These are phyloP conservation scores for Didymella pinodella DNA, from an alignment of 2,329 filamentous ascomycete species.

Conservation along the genomic window DNA sequence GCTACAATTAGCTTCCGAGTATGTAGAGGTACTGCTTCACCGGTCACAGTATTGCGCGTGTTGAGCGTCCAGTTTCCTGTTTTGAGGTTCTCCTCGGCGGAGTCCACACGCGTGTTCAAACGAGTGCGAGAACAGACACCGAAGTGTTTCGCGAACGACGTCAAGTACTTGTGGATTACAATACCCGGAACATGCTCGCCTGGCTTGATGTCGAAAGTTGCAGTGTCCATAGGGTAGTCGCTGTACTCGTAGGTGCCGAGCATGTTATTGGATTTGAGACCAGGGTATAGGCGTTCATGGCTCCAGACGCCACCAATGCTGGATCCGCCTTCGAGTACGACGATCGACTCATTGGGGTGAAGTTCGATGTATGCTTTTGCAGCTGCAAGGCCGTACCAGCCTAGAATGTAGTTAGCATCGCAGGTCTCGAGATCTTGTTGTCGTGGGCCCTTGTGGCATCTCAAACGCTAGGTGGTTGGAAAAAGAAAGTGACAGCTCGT, in stretches of 20 bases:
- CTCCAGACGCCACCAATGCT: slow-evolving; percentile 55
- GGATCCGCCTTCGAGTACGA: slow-evolving; percentile 53
- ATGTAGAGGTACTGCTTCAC: slow-evolving; percentile 5
- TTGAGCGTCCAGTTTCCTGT: slow-evolving; percentile 31
- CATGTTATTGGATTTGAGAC: slow-evolving; percentile 56
- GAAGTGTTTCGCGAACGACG: slow-evolving; percentile 50
- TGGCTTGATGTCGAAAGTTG: slow-evolving; percentile 49
- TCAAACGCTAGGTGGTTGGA: neutral
- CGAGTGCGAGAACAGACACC: slow-evolving; percentile 59
- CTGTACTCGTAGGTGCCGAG: slow-evolving; percentile 52
- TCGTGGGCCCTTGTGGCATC: neutral
- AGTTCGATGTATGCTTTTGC: slow-evolving; percentile 49
- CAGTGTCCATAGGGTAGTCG: slow-evolving; percentile 48
- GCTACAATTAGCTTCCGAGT: slow-evolving; percentile 65
- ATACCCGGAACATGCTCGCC: slow-evolving; percentile 68
- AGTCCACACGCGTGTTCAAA: slow-evolving; percentile 60
- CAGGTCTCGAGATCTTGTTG: neutral
- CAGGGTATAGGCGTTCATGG: slow-evolving; percentile 53
- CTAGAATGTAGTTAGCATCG: slow-evolving; percentile 32
- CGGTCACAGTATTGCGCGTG: slow-evolving; percentile 7
- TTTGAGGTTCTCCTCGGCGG: slow-evolving; percentile 53
- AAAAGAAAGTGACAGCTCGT: slow-evolving; percentile 8
- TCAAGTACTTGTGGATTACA: slow-evolving; percentile 64
- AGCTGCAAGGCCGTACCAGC: slow-evolving; percentile 41
- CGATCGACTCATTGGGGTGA: slow-evolving; percentile 50